Percentiles rank a stretch among this genome's conserved stretches.
Conservation (phyloP, 2,329 filamentous ascomycete species). For the Sclerotinia minor region DNA sequence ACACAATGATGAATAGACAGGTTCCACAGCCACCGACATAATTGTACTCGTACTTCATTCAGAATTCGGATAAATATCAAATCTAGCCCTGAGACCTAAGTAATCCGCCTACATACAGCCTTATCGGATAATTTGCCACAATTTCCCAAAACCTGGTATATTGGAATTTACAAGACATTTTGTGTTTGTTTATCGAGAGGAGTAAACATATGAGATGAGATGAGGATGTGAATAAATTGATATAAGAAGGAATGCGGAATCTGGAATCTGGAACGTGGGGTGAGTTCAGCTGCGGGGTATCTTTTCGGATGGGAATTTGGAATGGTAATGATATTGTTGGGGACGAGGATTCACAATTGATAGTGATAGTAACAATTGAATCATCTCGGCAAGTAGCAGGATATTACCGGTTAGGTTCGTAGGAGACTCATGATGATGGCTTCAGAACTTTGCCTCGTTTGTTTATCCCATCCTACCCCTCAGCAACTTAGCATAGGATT, state of each 20-base stretch:
- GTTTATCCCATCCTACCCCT: neutral
- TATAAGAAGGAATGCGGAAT: neutral
- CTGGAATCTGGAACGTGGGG: neutral
- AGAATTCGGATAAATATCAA: neutral
- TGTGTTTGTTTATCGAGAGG: neutral
- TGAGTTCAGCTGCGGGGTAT: neutral
- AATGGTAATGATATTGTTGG: neutral
- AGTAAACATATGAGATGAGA: neutral
- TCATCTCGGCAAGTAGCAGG: neutral
- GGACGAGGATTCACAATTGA: neutral
- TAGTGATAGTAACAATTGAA: neutral
- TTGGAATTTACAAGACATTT: neutral
- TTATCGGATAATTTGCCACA: slow-evolving; percentile 3
- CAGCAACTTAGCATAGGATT: neutral
- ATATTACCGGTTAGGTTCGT: neutral
- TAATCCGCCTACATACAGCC: neutral
- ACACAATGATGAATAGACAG: neutral
- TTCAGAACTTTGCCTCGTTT: too few species aligned
- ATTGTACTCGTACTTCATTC: neutral
- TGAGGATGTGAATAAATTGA: neutral
- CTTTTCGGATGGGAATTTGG: neutral
- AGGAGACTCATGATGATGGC: neutral
- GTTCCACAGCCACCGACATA: neutral
- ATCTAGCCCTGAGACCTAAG: neutral
- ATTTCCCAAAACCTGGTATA: neutral